Conservation (phyloP, 1,284 basidiomycete species). For the Malassezia sympodialis region DNA sequence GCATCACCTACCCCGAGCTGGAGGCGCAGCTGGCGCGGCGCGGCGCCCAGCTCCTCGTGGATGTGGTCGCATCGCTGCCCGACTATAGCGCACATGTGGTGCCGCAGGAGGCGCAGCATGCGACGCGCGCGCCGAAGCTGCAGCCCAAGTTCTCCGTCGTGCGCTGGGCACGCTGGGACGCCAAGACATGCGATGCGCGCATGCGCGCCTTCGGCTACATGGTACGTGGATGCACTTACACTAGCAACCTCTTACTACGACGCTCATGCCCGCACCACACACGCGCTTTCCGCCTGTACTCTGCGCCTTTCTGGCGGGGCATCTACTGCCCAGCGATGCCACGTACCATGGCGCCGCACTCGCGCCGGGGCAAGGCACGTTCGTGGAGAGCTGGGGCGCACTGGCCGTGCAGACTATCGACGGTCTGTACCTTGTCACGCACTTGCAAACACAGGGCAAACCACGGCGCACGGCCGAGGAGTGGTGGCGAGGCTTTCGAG, state of each 20-base stretch:
- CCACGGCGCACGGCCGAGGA: constrained; percentile 19
- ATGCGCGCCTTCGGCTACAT: constrained; percentile 29
- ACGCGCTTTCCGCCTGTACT: constrained; percentile 1
- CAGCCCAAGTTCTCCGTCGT: constrained; percentile 17
- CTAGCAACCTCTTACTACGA: constrained; percentile 21
- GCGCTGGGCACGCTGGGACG: constrained; percentile 24
- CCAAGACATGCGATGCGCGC: constrained; percentile 27
- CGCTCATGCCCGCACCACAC: constrained; percentile 11
- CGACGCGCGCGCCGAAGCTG: constrained; percentile 30
- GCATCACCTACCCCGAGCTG: not conserved
- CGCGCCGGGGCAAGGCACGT: not conserved
- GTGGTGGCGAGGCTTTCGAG: constrained; percentile 28
- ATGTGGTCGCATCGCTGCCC: constrained; percentile 60
- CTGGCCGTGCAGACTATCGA: not conserved
- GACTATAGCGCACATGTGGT: constrained; percentile 50
- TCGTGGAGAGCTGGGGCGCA: not conserved
- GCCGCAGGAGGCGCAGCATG: constrained; percentile 19
- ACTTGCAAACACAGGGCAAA: constrained; percentile 23
- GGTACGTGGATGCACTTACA: constrained; percentile 4
- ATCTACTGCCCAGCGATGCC: not conserved
- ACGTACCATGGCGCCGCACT: not conserved
- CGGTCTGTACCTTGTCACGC: constrained; percentile 6
- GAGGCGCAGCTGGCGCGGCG: constrained; percentile 13
- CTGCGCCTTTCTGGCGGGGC: not conserved
- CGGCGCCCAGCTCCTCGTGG: constrained; percentile 64